These are phyloP conservation scores for Syzygium syzygioides DNA, from an alignment of 441 rosid species.

Conservation along the genomic window DNA sequence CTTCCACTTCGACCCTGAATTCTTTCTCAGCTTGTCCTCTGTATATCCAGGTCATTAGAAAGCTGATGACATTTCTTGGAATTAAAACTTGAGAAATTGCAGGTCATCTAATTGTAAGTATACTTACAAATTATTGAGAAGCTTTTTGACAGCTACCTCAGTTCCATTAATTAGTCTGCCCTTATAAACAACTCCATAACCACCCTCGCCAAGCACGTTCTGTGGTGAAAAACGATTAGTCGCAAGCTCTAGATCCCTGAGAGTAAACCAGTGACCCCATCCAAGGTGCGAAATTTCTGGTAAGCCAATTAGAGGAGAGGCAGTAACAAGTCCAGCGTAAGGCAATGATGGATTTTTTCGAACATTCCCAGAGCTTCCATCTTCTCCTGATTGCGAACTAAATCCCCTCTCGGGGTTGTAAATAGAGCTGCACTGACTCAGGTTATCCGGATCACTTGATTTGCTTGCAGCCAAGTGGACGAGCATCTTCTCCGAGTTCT, in stretches of 20 bases:
- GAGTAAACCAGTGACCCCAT: conserved; percentile 11
- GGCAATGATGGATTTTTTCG: conserved; percentile 4
- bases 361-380: conserved; percentile 13
- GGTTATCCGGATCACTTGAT: conserved; percentile 8
- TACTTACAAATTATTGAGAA: conserved; percentile 13
- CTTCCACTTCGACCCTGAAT: conserved; percentile 18
- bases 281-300: conserved; percentile 17
- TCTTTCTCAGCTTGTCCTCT: conserved; percentile 21
- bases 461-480: conserved; percentile 5
- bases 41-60: neutral
- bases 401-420: conserved; percentile 6
- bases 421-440: conserved; percentile 15
- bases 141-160: conserved; percentile 17
- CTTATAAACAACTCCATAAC: conserved; percentile 17
- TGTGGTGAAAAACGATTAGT: conserved; percentile 9
- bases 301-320: conserved; percentile 17
- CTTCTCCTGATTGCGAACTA: conserved; percentile 16
- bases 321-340: neutral
- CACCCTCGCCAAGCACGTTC: conserved; percentile 17
- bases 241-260: conserved; percentile 15
- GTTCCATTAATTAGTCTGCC: conserved; percentile 14
- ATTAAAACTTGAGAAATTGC: neutral
- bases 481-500: neutral
- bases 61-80: neutral
- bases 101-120: neutral